Evolutionary conservation across 495 filamentous ascomycete genomes (phyloP).

Genomic region (Aspergillus conjunctus): DNA sequence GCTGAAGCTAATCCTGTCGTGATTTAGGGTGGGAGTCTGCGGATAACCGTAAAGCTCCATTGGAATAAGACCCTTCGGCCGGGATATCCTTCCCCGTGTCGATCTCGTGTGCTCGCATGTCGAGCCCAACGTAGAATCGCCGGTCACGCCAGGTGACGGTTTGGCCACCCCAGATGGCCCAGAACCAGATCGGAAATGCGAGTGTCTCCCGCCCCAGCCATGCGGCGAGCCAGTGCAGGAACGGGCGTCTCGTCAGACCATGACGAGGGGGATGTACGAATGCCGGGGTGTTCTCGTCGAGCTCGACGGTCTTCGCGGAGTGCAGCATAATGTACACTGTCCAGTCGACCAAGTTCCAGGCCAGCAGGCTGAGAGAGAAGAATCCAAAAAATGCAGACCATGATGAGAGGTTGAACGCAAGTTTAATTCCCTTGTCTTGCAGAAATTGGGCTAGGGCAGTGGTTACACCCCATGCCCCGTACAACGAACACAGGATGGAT

Average conservation of each 20-base stretch:
- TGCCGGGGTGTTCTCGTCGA: slow-evolving; percentile 69
- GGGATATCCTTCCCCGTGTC: slow-evolving; percentile 18
- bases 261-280: slow-evolving; percentile 59
- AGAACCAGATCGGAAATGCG: slow-evolving; percentile 83
- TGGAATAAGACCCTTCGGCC: slow-evolving; percentile 24
- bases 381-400: slow-evolving; percentile 68
- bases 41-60: slow-evolving; percentile 1
- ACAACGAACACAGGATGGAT: slow-evolving; percentile 76
- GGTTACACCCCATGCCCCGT: slow-evolving; percentile 77
- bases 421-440: slow-evolving; percentile 52
- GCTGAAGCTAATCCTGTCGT: slow-evolving; percentile 29
- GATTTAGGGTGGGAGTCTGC: slow-evolving; percentile 22
- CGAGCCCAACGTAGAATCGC: slow-evolving; percentile 74
- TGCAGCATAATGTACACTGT: slow-evolving; percentile 74
- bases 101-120: slow-evolving; percentile 74
- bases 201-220: slow-evolving; percentile 86
- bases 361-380: slow-evolving; percentile 64
- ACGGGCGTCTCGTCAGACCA: slow-evolving; percentile 48
- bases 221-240: slow-evolving; percentile 72
- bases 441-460: slow-evolving; percentile 65
- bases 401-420: slow-evolving; percentile 45
- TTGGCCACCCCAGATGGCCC: slow-evolving; percentile 80
- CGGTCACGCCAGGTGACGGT: slow-evolving; percentile 86
- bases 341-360: slow-evolving; percentile 78
- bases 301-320: slow-evolving; percentile 65